phyloP scores from a whole-genome alignment of 495 filamentous ascomycete genomes.

The Hypoxylon lienhwacheense region DNA sequence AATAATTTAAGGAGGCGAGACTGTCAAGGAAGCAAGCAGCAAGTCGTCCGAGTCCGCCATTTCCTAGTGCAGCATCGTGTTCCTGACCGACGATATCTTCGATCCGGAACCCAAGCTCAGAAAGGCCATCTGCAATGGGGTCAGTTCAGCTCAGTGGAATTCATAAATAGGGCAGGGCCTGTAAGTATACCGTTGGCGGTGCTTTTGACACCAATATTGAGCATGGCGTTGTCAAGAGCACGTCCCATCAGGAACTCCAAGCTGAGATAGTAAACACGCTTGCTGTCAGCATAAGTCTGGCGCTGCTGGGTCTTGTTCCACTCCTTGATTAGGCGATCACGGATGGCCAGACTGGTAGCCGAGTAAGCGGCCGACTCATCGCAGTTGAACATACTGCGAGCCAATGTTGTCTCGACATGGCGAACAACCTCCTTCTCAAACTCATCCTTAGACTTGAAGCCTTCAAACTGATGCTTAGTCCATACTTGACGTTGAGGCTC shows the following conservation, averaged over 20 bases:
- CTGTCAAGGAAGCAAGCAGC: slow-evolving; percentile 97
- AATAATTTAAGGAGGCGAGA: slow-evolving; percentile 88
- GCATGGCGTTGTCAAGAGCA: slow-evolving; percentile 96
- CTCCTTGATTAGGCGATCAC: slow-evolving; percentile 88
- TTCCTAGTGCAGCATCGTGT: slow-evolving; percentile 93
- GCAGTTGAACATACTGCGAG: slow-evolving; percentile 96
- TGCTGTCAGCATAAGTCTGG: slow-evolving; percentile 86
- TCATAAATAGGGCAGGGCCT: not conserved
- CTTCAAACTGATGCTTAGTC: slow-evolving; percentile 70
- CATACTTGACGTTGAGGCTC: slow-evolving; percentile 86
- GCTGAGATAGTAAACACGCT: slow-evolving; percentile 94
- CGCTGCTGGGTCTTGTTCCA: slow-evolving; percentile 98
- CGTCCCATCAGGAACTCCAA: slow-evolving; percentile 97
- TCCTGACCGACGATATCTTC: slow-evolving; percentile 95
- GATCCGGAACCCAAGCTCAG: slow-evolving; percentile 90
- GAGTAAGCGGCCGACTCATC: slow-evolving; percentile 93
- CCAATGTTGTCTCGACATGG: slow-evolving; percentile 95
- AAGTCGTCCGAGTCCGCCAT: slow-evolving; percentile 91
- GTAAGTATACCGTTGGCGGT: slow-evolving; percentile 65
- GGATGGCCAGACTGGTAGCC: slow-evolving; percentile 84
- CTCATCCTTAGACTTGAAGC: slow-evolving; percentile 71
- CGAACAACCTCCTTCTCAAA: slow-evolving; percentile 80
- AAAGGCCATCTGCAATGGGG: slow-evolving; percentile 65
- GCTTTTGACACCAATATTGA: slow-evolving; percentile 89
- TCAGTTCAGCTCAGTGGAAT: slow-evolving; percentile 5